Base-by-base conservation (phyloP, 371 early-diverging fungal species). In the Lichtheimia corymbifera region DNA sequence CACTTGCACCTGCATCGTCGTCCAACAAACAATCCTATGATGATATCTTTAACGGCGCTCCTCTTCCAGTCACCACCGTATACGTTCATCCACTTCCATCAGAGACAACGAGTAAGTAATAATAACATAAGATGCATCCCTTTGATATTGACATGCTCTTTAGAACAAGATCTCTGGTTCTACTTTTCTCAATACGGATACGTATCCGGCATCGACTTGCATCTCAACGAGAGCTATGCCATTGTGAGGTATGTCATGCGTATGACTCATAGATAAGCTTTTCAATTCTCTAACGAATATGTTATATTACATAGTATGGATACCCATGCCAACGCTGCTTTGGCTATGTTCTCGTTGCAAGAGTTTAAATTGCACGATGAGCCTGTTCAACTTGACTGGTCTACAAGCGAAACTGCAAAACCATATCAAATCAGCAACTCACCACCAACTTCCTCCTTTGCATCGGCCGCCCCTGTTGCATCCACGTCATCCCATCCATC, bases 21-120 rank as follows among this genome's bases (percentile, higher is more conserved):
- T 52, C 60, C 18, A 28, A 58, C 15, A 65, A 63, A 42, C 53
- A 71, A 43, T 60, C 71, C 13, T 93, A 86, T 68, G 92, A 91
- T 55, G 71, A 72, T 40, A 87, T 93, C 20, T 73, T 87, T 44
- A 72, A 72, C 54, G 88, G 90, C 72, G 83, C 92, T 1, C 86
- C 91, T 15, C 83, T 77, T 27, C 83, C 86, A 71, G 93, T 92
- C 67, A 90, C 91, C 28, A 93, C 94, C 0, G 91, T 93, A 15
- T 91, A 93, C 63, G 77, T 91, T 45, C 91, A 92, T 57, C 93
- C 94, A 64, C 65, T 94, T 63, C 84, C 91, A 27, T 83, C 85
- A 47, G 78, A 79, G 62, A 88, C 90, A 15, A 84, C 88, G 35
- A 84, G 82, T 85, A 71, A 68, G 76, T 55, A 30, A 45, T n/a